These are phyloP conservation scores for Fusarium sp. DNA, from an alignment of 2,329 filamentous ascomycete genomes.

Conservation along the genomic window DNA sequence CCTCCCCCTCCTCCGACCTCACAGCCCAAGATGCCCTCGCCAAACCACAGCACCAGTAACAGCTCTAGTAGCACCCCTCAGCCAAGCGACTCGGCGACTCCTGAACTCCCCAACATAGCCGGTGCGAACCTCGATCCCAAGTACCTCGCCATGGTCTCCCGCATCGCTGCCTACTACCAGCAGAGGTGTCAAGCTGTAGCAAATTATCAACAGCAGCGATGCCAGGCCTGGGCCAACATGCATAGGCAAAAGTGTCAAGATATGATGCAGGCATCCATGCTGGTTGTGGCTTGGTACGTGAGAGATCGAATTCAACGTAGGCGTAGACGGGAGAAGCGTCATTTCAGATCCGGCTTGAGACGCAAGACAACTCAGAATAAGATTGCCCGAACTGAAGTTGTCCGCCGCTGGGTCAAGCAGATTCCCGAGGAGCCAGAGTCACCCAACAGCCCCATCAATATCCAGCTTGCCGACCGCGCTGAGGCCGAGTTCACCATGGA, in stretches of 20 bases:
- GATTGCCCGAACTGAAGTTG: conserved; percentile 52
- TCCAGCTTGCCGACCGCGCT: conserved; percentile 48
- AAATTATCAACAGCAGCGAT: conserved; percentile 58
- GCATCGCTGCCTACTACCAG: conserved; percentile 59
- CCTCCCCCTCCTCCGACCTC: conserved; percentile 40
- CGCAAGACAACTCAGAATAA: conserved; percentile 48
- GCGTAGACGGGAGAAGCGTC: conserved; percentile 52
- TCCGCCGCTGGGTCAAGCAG: conserved; percentile 56
- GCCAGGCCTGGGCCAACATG: conserved; percentile 58
- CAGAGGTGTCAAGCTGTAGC: conserved; percentile 58
- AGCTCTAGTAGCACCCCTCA: conserved; percentile 28
- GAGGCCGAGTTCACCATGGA: conserved; percentile 55
- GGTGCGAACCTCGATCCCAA: conserved; percentile 51
- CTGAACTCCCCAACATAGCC: conserved; percentile 35
- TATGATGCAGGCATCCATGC: conserved; percentile 59
- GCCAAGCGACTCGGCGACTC: conserved; percentile 35
- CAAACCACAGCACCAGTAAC: conserved; percentile 31
- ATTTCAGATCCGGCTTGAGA: conserved; percentile 53
- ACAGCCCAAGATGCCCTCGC: conserved; percentile 37
- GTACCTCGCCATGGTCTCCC: conserved; percentile 57
- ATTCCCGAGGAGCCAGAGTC: conserved; percentile 49
- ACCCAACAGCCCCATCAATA: conserved; percentile 42
- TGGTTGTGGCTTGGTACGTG: conserved; percentile 61
- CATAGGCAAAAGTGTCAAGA: conserved; percentile 59
- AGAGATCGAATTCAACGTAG: conserved; percentile 57